Base-by-base conservation (phyloP, 1,284 basidiomycete species). In the Marasmius oreades region DNA sequence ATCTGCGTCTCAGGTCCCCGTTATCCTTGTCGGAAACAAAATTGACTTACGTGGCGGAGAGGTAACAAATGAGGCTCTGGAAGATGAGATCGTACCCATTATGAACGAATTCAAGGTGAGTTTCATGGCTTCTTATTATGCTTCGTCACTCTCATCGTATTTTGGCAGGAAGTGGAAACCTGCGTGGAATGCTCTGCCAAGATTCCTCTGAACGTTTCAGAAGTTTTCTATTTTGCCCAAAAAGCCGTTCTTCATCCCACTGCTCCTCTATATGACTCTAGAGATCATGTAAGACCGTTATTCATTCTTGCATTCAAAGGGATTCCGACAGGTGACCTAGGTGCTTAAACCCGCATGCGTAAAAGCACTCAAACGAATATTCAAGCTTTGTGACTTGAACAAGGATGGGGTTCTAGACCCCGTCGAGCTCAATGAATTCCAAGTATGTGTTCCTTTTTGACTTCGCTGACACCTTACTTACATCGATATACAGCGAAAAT, bases 141-240 rank as follows among this genome's bases (percentile, higher is more conserved):
- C 52, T 18, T 55, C 45, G 59, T 18, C 28, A 51, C 33, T 43
- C 33, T 55, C 34, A 52, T 47, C 22, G 43, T 51, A 53, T 52
- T 52, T 44, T 37, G 42, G 14, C 62, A 95, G 93, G 93, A 96
- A 82, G 94, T 98, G 52, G 95, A 99, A 72, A 98, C 96, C 24
- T 98, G 95, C 47, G 47, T 50, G 26, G 47, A 50, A 50, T 50
- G 47, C n/a, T 50, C 47, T 5, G 95, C 95, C 0, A 88, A 90
- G 65, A 77, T 90, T 51, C 88, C 92, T 22, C 72, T 95, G 59
- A 99, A 99, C 73, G 90, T 99, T 51, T 95, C 94, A 31, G 96
- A 98, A 71, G 93, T 98, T n/a, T 97, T 99, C 76, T 98, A 97
- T 73, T 98, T 98, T 71, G 96, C 97, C 0, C 96, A 98, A 73